A percentile compares a stretch with the other conserved stretches of the same genome.
Evolutionary conservation across 495 filamentous ascomycete species (phyloP).

Genomic region (Schizothecium vesticola): DNA sequence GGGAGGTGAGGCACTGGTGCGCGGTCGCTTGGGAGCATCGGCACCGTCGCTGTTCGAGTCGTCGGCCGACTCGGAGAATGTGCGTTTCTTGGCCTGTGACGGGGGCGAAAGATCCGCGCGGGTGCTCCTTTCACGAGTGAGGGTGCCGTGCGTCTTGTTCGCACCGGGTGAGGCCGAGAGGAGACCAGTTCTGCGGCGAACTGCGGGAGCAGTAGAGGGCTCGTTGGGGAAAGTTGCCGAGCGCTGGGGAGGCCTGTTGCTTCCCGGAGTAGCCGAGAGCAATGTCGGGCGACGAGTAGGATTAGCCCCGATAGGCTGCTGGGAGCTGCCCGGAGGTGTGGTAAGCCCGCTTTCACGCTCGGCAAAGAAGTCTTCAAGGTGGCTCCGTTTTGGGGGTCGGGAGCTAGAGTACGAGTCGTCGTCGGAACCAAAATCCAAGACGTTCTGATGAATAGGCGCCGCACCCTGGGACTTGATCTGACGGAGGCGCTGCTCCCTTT

Average conservation of each 20-base stretch:
- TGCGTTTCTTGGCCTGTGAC: background rate
- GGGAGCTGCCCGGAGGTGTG: background rate
- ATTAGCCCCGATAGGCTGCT: background rate
- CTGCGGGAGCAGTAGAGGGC: background rate
- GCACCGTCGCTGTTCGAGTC: background rate
- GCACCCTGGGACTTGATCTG: constrained; percentile 19
- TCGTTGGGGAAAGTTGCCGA: background rate
- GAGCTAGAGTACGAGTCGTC: constrained; percentile 5
- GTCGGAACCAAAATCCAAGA: constrained; percentile 23
- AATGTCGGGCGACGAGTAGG: background rate
- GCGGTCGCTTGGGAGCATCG: background rate
- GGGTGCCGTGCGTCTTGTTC: constrained; percentile 7
- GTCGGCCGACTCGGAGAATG: background rate
- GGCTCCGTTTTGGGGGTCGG: background rate
- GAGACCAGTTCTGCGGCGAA: background rate
- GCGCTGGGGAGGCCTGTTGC: background rate
- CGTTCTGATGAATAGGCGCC: background rate
- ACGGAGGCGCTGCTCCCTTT: constrained; percentile 25
- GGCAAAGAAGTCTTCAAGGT: constrained; percentile 17
- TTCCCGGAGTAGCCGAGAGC: background rate
- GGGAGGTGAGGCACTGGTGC: background rate
- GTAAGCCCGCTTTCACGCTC: background rate
- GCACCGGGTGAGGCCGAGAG: constrained; percentile 17
- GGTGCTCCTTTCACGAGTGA: background rate
- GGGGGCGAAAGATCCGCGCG: background rate